Evolutionary conservation across 2,329 filamentous ascomycete genomes (phyloP), one percentile per base, ranked within the genome.

Genomic region (Fusarium phyllophilum): DNA sequence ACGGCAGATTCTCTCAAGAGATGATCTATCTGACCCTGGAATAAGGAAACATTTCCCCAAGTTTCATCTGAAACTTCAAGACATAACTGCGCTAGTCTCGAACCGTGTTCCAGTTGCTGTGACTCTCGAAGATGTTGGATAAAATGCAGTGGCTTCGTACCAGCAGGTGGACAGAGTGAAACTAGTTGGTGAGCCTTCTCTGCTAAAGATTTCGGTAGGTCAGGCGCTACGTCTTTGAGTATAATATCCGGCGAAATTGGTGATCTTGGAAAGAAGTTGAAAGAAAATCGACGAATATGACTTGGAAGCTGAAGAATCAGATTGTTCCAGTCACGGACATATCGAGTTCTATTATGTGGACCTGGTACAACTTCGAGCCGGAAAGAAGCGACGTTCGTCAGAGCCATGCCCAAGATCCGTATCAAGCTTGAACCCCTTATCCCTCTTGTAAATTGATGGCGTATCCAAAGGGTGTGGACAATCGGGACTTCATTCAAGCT

Each of bases 21-120:
- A 17, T 3, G 8, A 36, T 54, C 0, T 11, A 54, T 22, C 11
- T 0, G 4, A 1, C 17, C 5, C 11, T 49, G 22, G 22, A 33
- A 18, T 5, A 3, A 7, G 3, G 8, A 9, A 33, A 1, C 8
- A 2, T 6, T 5, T 3, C 8, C 22, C 0, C 4, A 8, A 18
- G 5, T 1, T 1, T 13, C 2, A 33, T 18, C 3, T 18, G 11
- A 3, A n/a, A 24, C 29, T 24, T 33, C n/a, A 20, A 38, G 33
- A 29, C 20, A 39, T 13, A 39, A 1, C 34, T 39, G 18, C 15
- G 10, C 15, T 5, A 54, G 24, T 13, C 0, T 54, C 13, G 51
- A 39, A 1, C n/a, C 14, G 4, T 29, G 46, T 33, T 33, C 22
- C 0, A 6, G 8, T 33, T 14, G 22, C 4, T 10, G 49, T 6